Percentiles rank a stretch among this genome's conserved stretches.
Conservation (phyloP, 2,329 filamentous ascomycete species). For the Plenodomus tracheiphilus region DNA sequence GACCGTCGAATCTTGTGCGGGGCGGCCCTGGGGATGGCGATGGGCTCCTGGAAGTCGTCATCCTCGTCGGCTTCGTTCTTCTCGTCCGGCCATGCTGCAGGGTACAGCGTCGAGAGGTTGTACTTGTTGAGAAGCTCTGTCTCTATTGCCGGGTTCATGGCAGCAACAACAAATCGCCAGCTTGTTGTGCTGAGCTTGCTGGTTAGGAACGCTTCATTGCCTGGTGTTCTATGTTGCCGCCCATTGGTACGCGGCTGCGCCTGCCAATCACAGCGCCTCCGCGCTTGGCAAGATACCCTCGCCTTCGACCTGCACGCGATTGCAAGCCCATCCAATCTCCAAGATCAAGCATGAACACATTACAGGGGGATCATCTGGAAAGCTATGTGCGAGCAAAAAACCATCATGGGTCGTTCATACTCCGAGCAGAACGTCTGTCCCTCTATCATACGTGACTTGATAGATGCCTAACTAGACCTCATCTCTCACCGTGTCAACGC, state of each 20-base stretch:
- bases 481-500: no score
- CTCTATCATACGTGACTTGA: no score
- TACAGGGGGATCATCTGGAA: no score
- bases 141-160: conserved; percentile 52
- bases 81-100: conserved; percentile 83
- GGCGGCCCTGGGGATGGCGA: conserved; percentile 14
- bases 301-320: no score
- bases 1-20: conserved; percentile 54
- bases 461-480: no score
- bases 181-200: conserved; percentile 1
- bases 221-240: conserved; percentile 15
- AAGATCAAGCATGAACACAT: no score
- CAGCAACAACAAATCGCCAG: conserved; percentile 6
- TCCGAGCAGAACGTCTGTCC: no score
- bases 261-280: conserved; percentile 26
- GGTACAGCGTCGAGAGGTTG: conserved; percentile 76
- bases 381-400: no score
- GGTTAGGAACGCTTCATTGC: conserved; percentile 4
- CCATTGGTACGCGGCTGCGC: conserved; percentile 21
- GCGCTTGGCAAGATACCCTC: conserved; percentile 16
- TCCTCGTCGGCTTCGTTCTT: conserved; percentile 69
- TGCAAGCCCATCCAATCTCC: no score
- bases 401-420: no score
- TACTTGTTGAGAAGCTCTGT: conserved; percentile 85
- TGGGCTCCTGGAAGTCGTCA: conserved; percentile 54